phyloP scores from a whole-genome alignment of 2,329 filamentous ascomycete genomes.

The Alternaria sp. region DNA sequence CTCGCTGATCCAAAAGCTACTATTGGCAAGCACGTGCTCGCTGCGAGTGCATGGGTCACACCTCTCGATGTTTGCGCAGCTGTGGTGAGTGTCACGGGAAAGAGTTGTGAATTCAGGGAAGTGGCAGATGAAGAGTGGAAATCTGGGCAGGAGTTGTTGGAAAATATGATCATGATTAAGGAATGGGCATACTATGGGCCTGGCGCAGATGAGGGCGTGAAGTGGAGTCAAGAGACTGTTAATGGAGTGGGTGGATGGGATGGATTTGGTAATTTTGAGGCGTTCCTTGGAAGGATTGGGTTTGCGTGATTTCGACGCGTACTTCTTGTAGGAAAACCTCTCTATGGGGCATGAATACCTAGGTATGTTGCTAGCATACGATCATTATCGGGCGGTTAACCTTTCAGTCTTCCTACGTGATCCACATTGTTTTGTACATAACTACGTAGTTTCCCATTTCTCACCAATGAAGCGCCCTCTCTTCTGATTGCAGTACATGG shows the following conservation, averaged over 20 bases:
- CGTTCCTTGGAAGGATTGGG: neutral
- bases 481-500: too few relatives aligned
- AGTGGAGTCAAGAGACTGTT: slow-evolving; percentile 15
- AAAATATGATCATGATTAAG: slow-evolving; percentile 25
- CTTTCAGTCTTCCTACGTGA: neutral
- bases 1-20: slow-evolving; percentile 17
- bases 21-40: slow-evolving; percentile 17
- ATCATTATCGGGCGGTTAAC: too few relatives aligned
- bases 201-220: slow-evolving; percentile 18
- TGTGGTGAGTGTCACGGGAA: slow-evolving; percentile 9
- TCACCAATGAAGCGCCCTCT: too few relatives aligned
- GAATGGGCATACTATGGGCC: slow-evolving; percentile 27
- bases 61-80: slow-evolving; percentile 18
- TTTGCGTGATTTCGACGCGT: neutral
- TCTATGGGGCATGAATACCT: too few relatives aligned
- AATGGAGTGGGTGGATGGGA: neutral
- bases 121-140: slow-evolving; percentile 15
- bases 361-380: neutral
- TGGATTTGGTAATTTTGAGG: neutral
- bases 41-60: slow-evolving; percentile 14
- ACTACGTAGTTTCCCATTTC: too few relatives aligned
- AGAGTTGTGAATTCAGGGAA: slow-evolving; percentile 15
- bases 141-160: slow-evolving; percentile 23
- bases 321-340: neutral
- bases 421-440: neutral